A percentile compares a stretch with the other conserved stretches of the same genome.
Evolutionary conservation across 1,284 basidiomycete species (phyloP).

Genomic region (Ustilago tritici): DNA sequence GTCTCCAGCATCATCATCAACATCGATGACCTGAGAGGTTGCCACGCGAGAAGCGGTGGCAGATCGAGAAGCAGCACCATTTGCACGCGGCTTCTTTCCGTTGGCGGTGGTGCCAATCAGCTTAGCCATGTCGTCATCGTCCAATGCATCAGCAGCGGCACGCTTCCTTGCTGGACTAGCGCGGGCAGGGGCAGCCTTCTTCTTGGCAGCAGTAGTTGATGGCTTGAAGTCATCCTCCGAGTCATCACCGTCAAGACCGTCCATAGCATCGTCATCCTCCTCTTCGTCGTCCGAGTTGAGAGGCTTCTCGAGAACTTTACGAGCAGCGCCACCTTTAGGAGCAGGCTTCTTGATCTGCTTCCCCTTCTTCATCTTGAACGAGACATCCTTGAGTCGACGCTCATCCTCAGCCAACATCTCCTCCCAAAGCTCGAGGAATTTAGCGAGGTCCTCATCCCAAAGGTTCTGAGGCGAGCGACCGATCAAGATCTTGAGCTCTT

Average conservation of each 20-base stretch:
- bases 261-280: constrained; percentile 45
- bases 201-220: constrained; percentile 32
- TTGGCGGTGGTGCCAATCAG: constrained; percentile 29
- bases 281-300: constrained; percentile 75
- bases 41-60: constrained; percentile 39
- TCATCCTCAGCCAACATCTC: constrained; percentile 73
- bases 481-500: constrained; percentile 83
- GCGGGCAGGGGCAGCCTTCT: constrained; percentile 33
- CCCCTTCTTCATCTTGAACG: constrained; percentile 72
- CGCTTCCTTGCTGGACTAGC: constrained; percentile 36
- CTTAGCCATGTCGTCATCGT: constrained; percentile 45
- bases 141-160: constrained; percentile 40
- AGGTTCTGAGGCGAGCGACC: constrained; percentile 84
- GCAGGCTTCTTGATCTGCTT: constrained; percentile 78
- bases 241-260: constrained; percentile 40
- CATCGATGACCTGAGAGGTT: constrained; percentile 35
- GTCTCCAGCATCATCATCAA: constrained; percentile 21
- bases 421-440: constrained; percentile 86
- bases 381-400: constrained; percentile 75
- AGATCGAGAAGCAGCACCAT: constrained; percentile 19
- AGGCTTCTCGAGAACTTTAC: constrained; percentile 72
- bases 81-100: constrained; percentile 36
- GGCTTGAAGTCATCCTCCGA: constrained; percentile 60
- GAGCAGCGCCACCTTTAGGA: constrained; percentile 71
- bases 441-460: constrained; percentile 91